Conservation (phyloP, 2,329 filamentous ascomycete species). For the Monosporascus sp. region DNA sequence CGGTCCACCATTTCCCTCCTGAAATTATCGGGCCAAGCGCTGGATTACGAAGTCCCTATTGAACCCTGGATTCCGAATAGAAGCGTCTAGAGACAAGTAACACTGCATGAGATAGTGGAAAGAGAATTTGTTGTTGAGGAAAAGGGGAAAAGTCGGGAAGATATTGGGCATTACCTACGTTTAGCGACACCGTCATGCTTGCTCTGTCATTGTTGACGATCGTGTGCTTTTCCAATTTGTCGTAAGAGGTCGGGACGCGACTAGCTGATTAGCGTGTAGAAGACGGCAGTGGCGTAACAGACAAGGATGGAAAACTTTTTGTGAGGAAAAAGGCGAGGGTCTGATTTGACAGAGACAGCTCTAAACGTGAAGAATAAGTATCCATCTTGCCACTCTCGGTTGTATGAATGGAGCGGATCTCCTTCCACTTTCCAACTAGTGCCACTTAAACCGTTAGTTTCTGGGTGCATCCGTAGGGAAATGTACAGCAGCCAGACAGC, state of each 20-base stretch:
- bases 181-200: too few species aligned
- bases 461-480: too few species aligned
- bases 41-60: too few species aligned
- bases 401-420: not conserved
- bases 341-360: not conserved
- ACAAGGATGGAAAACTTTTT: not conserved
- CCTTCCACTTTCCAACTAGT: not conserved
- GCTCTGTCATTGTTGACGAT: too few species aligned
- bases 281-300: not conserved
- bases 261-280: not conserved
- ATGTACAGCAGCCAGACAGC: too few species aligned
- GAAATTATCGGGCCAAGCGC: not conserved
- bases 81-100: too few species aligned
- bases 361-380: not conserved
- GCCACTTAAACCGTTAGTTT: not conserved
- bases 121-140: too few species aligned
- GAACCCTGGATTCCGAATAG: too few species aligned
- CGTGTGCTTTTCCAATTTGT: too few species aligned
- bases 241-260: not conserved
- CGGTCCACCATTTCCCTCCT: not conserved
- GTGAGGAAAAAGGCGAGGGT: not conserved
- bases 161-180: too few species aligned
- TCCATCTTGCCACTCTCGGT: not conserved
- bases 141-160: too few species aligned
- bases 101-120: too few species aligned